Conservation (phyloP, 352 stramenopile species). For the Lagenidium giganteum region DNA sequence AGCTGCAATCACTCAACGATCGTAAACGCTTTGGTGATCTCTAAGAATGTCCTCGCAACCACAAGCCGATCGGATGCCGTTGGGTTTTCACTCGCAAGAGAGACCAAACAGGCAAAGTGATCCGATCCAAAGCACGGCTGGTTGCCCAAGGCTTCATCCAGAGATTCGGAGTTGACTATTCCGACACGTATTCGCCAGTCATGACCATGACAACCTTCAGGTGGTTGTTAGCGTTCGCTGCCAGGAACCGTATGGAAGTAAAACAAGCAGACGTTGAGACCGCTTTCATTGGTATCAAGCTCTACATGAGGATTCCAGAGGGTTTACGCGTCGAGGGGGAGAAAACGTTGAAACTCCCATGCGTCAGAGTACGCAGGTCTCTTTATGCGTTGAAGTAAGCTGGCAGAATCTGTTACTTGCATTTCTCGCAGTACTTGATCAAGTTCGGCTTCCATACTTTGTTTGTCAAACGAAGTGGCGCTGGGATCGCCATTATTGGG, state of each 20-base stretch:
- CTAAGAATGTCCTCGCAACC: conserved; percentile 7
- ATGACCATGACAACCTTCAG: conserved; percentile 16
- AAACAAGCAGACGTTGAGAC: conserved; percentile 18
- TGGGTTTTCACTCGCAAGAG: conserved; percentile 10
- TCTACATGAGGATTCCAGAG: conserved; percentile 12
- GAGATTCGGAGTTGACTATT: conserved; percentile 12
- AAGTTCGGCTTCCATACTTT: too few relatives aligned
- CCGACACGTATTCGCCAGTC: conserved; percentile 17
- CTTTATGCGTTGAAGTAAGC: too few relatives aligned
- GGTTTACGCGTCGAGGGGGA: conserved; percentile 16
- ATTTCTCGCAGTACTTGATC: too few relatives aligned
- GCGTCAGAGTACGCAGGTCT: conserved; percentile 8
- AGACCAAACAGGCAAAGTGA: conserved; percentile 4
- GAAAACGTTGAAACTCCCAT: conserved; percentile 4
- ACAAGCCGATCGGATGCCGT: conserved; percentile 8
- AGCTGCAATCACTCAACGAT: too few relatives aligned
- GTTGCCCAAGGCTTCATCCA: conserved; percentile 15
- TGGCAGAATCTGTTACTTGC: too few relatives aligned
- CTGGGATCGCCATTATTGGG: too few relatives aligned
- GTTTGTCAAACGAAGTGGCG: too few relatives aligned
- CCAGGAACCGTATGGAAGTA: conserved; percentile 6
- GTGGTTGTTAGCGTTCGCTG: conserved; percentile 16
- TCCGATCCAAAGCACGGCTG: conserved; percentile 8
- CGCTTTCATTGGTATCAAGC: conserved; percentile 13
- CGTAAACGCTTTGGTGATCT: conserved; percentile 11